Percentiles rank a stretch among this genome's conserved stretches.
Conservation (phyloP, 1,284 basidiomycete genomes). For the Sanguinoderma infundibulare region DNA sequence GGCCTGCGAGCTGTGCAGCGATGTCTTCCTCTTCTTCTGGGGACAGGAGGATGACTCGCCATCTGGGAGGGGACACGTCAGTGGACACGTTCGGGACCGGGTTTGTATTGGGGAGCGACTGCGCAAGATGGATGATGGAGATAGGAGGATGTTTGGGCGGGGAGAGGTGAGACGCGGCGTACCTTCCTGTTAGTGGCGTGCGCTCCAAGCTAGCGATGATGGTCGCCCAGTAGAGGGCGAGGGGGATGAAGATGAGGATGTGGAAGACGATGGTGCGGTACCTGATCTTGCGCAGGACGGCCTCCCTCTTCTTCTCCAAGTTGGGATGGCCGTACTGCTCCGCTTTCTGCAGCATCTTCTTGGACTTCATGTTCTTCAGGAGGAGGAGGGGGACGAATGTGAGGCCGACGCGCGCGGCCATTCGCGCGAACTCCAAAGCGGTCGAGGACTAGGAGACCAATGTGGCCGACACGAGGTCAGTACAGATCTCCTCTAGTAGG, state of each 20-base stretch:
- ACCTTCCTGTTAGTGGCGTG: constrained; percentile 87
- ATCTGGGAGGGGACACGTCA: constrained; percentile 46
- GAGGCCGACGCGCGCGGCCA: constrained; percentile 67
- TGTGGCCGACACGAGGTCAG: constrained; percentile 21
- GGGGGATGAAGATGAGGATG: constrained; percentile 68
- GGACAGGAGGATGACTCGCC: constrained; percentile 85
- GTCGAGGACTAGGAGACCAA: constrained; percentile 47
- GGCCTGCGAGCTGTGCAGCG: constrained; percentile 73
- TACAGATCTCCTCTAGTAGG: not conserved
- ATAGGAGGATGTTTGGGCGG: not conserved
- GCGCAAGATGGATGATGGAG: not conserved
- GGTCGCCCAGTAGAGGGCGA: constrained; percentile 72
- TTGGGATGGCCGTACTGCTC: constrained; percentile 54
- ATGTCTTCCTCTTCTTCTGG: constrained; percentile 91
- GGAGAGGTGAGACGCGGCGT: constrained; percentile 27
- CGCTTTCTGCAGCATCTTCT: constrained; percentile 53
- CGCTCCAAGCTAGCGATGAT: constrained; percentile 80
- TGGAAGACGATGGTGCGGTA: constrained; percentile 56
- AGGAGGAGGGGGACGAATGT: constrained; percentile 73
- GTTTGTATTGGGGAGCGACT: not conserved
- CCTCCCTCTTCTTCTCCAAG: constrained; percentile 54
- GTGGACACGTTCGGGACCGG: not conserved
- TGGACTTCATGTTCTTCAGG: constrained; percentile 56
- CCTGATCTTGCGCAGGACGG: constrained; percentile 51
- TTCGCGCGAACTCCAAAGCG: constrained; percentile 65